A percentile compares a stretch with the other conserved stretches of the same genome.
Conservation (phyloP, 2,329 filamentous ascomycete species). For the Botrytis deweyae region DNA sequence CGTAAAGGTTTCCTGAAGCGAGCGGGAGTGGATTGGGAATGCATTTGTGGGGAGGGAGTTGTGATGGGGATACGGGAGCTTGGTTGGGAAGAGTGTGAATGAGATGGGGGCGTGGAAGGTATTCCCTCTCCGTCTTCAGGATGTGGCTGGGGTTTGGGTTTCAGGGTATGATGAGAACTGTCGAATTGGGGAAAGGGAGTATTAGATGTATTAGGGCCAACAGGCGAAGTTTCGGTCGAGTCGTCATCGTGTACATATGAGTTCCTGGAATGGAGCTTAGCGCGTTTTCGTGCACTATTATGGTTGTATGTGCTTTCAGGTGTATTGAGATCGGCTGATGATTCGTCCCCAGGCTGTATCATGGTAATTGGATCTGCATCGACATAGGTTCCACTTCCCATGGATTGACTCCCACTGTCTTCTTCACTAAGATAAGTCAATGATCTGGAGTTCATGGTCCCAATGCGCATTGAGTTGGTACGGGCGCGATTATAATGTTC, state of each 20-base stretch:
- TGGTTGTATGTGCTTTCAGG: conserved; percentile 11
- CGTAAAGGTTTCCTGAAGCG: not conserved
- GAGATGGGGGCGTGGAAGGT: conserved; percentile 25
- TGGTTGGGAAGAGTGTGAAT: conserved; percentile 19
- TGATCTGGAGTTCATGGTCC: conserved; percentile 23
- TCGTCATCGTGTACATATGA: conserved; percentile 26
- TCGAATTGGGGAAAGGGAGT: not conserved
- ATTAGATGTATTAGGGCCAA: not conserved
- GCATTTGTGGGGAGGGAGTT: not conserved
- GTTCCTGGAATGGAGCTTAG: not conserved
- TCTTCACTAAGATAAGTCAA: conserved; percentile 31
- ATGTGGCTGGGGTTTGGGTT: not conserved
- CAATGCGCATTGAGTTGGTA: conserved; percentile 31
- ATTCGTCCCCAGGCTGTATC: conserved; percentile 13
- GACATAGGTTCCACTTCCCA: conserved; percentile 24
- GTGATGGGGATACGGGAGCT: not conserved
- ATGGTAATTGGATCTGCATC: conserved; percentile 1
- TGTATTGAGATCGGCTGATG: conserved; percentile 7
- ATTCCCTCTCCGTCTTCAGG: not conserved
- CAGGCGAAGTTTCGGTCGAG: conserved; percentile 25
- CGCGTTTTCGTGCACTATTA: conserved; percentile 16
- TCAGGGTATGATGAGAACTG: not conserved
- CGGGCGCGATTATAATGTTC: conserved; percentile 49
- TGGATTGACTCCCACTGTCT: conserved; percentile 25
- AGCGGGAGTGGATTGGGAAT: not conserved